Evolutionary conservation across 352 stramenopile genomes (phyloP).

Genomic region (Pythium dissimile): DNA sequence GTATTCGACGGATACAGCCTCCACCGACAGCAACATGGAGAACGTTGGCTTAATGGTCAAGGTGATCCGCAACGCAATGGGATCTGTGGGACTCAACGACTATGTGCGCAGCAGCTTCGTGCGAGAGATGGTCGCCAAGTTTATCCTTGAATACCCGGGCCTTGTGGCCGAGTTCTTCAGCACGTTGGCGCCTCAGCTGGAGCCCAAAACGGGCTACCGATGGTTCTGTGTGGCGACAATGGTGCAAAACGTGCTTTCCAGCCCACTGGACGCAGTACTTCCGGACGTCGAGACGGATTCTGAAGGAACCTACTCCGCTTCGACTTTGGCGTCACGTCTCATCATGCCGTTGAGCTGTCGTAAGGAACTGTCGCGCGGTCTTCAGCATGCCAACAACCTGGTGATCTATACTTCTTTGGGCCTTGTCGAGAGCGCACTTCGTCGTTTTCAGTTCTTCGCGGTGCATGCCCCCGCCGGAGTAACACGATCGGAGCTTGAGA

Average conservation of each 20-base stretch:
- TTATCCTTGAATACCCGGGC: constrained; percentile 61
- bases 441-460: constrained; percentile 45
- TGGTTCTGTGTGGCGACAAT: constrained; percentile 79
- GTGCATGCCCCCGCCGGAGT: constrained; percentile 18
- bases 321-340: constrained; percentile 51
- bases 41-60: constrained; percentile 26
- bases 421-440: constrained; percentile 56
- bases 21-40: background rate
- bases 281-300: constrained; percentile 15
- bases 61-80: constrained; percentile 63
- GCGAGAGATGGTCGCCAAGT: constrained; percentile 47
- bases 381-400: constrained; percentile 73
- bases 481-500: constrained; percentile 38
- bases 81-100: constrained; percentile 62
- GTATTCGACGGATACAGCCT: background rate
- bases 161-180: constrained; percentile 59
- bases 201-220: constrained; percentile 67
- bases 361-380: constrained; percentile 77
- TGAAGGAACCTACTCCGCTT: constrained; percentile 24
- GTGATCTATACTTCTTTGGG: constrained; percentile 74
- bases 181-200: constrained; percentile 54
- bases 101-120: constrained; percentile 46
- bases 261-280: constrained; percentile 38
- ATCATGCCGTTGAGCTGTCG: constrained; percentile 64
- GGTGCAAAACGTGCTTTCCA: constrained; percentile 61